Evolutionary conservation across 1,284 basidiomycete species (phyloP).

Genomic region (Cryptococcus floricola): DNA sequence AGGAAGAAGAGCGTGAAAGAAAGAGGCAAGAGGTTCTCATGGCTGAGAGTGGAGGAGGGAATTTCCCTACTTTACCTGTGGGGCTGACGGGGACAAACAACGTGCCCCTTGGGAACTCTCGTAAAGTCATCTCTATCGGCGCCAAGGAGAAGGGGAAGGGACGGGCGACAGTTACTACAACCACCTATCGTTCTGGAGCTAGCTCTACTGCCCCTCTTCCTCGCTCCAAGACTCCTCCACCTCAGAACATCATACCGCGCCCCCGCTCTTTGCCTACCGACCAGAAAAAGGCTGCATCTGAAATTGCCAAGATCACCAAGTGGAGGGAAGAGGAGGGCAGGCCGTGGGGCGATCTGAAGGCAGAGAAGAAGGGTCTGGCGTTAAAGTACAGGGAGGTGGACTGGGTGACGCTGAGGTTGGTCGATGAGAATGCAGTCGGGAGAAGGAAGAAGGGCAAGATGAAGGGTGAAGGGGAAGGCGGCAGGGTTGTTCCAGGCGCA

Average conservation of each 20-base stretch:
- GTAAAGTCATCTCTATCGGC: constrained; percentile 31
- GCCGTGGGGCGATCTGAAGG: constrained; percentile 40
- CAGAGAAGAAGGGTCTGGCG: constrained; percentile 20
- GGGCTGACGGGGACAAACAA: constrained; percentile 1
- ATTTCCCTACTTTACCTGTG: constrained; percentile 41
- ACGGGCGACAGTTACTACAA: constrained; percentile 35
- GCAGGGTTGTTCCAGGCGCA: constrained; percentile 38
- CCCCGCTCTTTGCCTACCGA: constrained; percentile 35
- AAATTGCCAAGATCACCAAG: constrained; percentile 22
- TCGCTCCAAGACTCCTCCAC: constrained; percentile 11
- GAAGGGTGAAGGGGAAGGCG: constrained; percentile 23
- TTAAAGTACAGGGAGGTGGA: constrained; percentile 28
- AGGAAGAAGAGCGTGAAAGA: constrained; percentile 30
- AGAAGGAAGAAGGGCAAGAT: constrained; percentile 20
- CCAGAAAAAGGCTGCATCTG: constrained; percentile 24
- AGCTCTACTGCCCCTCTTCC: constrained; percentile 6
- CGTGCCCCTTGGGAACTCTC: constrained; percentile 5
- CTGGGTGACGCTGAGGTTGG: constrained; percentile 18
- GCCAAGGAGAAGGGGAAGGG: constrained; percentile 30
- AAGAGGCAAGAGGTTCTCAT: constrained; percentile 26
- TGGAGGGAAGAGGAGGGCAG: constrained; percentile 36
- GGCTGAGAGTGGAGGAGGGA: constrained; percentile 40
- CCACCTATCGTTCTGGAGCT: constrained; percentile 17
- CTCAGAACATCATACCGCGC: constrained; percentile 26
- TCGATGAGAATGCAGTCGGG: constrained; percentile 20